These are phyloP conservation scores for Penicillium sp. DNA, from an alignment of 2,329 filamentous ascomycete genomes.

Conservation along the genomic window DNA sequence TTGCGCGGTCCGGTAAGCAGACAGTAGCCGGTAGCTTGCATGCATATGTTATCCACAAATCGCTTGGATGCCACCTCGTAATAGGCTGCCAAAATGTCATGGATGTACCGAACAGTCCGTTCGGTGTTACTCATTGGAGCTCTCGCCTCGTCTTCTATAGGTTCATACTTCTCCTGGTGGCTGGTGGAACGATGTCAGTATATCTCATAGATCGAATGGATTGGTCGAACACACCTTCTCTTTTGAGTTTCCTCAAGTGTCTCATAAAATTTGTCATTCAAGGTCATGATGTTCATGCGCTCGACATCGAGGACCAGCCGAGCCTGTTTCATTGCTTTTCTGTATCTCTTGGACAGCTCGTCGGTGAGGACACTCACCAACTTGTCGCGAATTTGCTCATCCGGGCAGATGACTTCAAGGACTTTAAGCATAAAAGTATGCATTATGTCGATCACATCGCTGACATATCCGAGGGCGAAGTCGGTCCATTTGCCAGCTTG, in stretches of 20 bases:
- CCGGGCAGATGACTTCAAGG: neutral
- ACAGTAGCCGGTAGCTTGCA: slow-evolving; percentile 57
- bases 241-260: neutral
- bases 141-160: neutral
- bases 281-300: neutral
- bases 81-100: slow-evolving; percentile 61
- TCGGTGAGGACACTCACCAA: neutral
- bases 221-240: neutral
- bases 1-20: slow-evolving; percentile 53
- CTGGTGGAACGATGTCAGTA: neutral
- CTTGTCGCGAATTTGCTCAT: neutral
- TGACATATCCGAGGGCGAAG: slow-evolving; percentile 52
- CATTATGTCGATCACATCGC: slow-evolving; percentile 45
- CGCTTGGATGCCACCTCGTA: slow-evolving; percentile 62
- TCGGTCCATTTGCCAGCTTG: slow-evolving; percentile 57
- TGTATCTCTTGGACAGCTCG: neutral
- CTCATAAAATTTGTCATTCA: neutral
- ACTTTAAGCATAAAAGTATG: neutral
- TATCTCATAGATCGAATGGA: neutral
- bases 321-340: neutral
- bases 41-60: slow-evolving; percentile 63
- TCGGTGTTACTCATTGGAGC: slow-evolving; percentile 17
- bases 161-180: neutral
- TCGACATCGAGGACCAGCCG: neutral
- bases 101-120: slow-evolving; percentile 50